These are phyloP conservation scores for Leucoagaricus sp. DNA, from an alignment of 1,284 basidiomycete genomes.

Conservation along the genomic window DNA sequence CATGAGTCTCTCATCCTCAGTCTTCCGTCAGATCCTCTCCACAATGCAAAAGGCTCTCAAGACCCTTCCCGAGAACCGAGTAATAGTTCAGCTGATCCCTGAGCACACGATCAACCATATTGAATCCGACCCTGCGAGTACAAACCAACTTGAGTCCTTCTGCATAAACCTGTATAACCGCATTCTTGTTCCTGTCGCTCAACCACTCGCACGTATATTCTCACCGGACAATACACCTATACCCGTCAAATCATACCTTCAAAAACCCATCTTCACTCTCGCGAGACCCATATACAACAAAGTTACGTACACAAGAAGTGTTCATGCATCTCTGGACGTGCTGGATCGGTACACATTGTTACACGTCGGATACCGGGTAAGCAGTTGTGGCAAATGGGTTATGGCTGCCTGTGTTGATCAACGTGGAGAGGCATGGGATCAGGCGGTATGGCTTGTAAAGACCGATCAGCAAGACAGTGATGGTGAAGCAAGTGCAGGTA, in stretches of 20 bases:
- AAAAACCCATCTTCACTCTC: conserved; percentile 66
- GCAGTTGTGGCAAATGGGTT: conserved; percentile 71
- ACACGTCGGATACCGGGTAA: conserved; percentile 73
- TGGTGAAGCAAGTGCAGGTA: conserved; percentile 22
- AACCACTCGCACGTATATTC: conserved; percentile 50
- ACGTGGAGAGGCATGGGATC: conserved; percentile 69
- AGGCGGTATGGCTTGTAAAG: conserved; percentile 61
- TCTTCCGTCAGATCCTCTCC: conserved; percentile 65
- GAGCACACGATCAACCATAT: conserved; percentile 51
- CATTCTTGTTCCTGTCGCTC: conserved; percentile 58
- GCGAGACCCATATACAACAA: conserved; percentile 46
- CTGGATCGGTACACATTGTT: conserved; percentile 69
- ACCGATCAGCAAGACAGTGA: conserved; percentile 38
- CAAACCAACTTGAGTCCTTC: conserved; percentile 40
- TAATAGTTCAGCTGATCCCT: conserved; percentile 68
- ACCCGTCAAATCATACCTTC: conserved; percentile 45
- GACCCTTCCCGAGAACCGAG: conserved; percentile 34
- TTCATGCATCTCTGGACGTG: conserved; percentile 58
- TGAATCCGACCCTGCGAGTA: conserved; percentile 20
- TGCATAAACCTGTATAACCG: conserved; percentile 72
- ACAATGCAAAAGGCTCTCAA: conserved; percentile 56
- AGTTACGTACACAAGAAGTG: conserved; percentile 45
- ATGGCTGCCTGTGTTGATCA: conserved; percentile 76
- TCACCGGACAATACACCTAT: conserved; percentile 12
- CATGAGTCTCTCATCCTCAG: conserved; percentile 58